phyloP scores from a whole-genome alignment of 352 stramenopile species.

The Pythium grandisporangium region DNA sequence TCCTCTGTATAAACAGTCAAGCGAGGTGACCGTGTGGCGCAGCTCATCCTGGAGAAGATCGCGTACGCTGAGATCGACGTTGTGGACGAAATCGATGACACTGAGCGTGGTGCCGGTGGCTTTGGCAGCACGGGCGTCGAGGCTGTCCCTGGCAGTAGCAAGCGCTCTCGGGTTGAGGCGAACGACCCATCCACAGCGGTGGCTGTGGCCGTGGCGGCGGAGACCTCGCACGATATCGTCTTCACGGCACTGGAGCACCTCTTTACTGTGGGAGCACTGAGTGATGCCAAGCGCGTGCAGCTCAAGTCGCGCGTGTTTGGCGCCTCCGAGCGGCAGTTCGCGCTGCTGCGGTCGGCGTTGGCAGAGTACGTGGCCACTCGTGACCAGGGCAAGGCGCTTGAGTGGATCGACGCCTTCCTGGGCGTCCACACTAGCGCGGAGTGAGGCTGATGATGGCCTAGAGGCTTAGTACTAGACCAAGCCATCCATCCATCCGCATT shows the following conservation, averaged over 20 bases:
- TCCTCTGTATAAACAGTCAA: too few species aligned
- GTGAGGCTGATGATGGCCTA: too few species aligned
- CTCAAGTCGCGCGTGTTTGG: conserved; percentile 51
- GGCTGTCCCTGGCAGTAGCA: conserved; percentile 33
- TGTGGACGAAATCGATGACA: conserved; percentile 94
- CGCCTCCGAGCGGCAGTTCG: conserved; percentile 41
- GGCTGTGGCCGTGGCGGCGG: neutral
- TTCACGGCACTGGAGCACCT: conserved; percentile 42
- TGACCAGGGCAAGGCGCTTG: conserved; percentile 34
- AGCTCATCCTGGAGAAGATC: conserved; percentile 97
- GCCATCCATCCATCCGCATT: too few species aligned
- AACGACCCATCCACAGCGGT: too few species aligned
- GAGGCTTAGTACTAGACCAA: too few species aligned
- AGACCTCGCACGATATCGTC: conserved; percentile 8
- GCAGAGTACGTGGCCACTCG: conserved; percentile 24
- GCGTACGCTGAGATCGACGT: conserved; percentile 86
- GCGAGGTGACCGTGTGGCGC: conserved; percentile 94
- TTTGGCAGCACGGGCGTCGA: conserved; percentile 95
- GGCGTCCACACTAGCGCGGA: too few species aligned
- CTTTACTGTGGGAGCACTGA: conserved; percentile 29
- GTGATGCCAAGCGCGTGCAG: conserved; percentile 32
- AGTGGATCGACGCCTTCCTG: conserved; percentile 68
- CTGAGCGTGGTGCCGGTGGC: conserved; percentile 87
- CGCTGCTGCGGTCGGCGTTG: conserved; percentile 41
- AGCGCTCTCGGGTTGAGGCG: conserved; percentile 25